phyloP scores from a whole-genome alignment of 2,329 filamentous ascomycete genomes.

The Biscogniauxia mediterranea region DNA sequence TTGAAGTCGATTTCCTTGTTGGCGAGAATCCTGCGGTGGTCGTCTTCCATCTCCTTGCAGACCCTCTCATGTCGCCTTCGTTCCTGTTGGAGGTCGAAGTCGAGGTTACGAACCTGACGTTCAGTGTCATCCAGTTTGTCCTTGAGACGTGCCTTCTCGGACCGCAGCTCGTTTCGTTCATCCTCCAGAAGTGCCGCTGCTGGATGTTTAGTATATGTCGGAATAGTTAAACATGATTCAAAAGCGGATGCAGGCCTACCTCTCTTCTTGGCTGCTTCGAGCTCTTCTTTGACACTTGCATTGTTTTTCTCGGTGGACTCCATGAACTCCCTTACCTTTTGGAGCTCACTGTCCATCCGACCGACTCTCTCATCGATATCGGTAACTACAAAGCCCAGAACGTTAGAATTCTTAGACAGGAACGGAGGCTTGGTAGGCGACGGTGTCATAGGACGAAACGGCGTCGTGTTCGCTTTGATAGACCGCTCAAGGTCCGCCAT shows the following conservation, averaged over 20 bases:
- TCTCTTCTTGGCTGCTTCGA: constrained; percentile 71
- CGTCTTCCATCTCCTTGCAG: constrained; percentile 25
- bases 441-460: constrained; percentile 36
- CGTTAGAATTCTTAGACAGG: constrained; percentile 74
- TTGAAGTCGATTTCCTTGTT: constrained; percentile 47
- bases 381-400: constrained; percentile 64
- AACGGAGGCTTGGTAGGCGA: constrained; percentile 51
- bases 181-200: constrained; percentile 50
- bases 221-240: not conserved
- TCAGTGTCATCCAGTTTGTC: constrained; percentile 64
- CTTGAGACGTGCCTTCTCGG: constrained; percentile 52
- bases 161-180: constrained; percentile 45
- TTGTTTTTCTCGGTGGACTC: constrained; percentile 66
- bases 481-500: constrained; percentile 28
- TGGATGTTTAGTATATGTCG: constrained; percentile 14
- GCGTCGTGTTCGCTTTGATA: constrained; percentile 34
- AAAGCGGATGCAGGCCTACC: constrained; percentile 48
- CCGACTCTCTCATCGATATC: constrained; percentile 77
- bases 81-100: constrained; percentile 41
- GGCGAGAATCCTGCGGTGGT: constrained; percentile 52
- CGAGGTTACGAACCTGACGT: constrained; percentile 50
- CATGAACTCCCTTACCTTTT: constrained; percentile 69
- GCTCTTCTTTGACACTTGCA: constrained; percentile 68
- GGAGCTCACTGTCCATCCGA: constrained; percentile 73
- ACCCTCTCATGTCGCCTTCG: constrained; percentile 35